Percentiles rank a stretch among this genome's conserved stretches.
phyloP scores from a whole-genome alignment of 2,329 filamentous ascomycete species.

The Alternaria metachromatica region DNA sequence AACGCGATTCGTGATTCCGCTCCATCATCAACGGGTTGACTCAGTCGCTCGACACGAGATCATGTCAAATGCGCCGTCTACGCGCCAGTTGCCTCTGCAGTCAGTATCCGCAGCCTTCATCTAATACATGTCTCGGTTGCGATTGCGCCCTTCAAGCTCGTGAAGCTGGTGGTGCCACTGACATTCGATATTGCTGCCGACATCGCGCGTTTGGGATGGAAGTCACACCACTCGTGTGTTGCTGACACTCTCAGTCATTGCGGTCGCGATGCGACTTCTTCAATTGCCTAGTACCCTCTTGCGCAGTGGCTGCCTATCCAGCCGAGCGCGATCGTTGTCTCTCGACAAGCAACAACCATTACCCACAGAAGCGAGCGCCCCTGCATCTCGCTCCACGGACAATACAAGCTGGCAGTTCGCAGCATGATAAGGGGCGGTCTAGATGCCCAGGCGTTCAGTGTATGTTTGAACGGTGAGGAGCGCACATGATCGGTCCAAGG shows the following conservation, averaged over 20 bases:
- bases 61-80: background rate
- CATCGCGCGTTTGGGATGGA: background rate
- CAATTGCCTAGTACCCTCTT: background rate
- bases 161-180: background rate
- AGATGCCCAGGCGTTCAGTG: background rate
- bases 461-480: background rate
- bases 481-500: background rate
- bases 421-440: background rate
- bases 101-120: background rate
- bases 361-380: background rate
- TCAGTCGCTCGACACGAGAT: background rate
- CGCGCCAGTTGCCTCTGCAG: background rate
- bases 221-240: background rate
- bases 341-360: background rate
- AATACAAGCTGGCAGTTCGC: background rate
- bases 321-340: background rate
- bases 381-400: background rate
- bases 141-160: background rate
- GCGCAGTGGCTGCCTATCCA: background rate
- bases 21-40: background rate
- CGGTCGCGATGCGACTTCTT: background rate
- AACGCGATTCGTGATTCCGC: background rate
- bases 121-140: background rate
- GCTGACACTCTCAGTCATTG: background rate
- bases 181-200: background rate